Evolutionary conservation across 345 rosid species (phyloP).

Genomic region (Aegle marmelos): DNA sequence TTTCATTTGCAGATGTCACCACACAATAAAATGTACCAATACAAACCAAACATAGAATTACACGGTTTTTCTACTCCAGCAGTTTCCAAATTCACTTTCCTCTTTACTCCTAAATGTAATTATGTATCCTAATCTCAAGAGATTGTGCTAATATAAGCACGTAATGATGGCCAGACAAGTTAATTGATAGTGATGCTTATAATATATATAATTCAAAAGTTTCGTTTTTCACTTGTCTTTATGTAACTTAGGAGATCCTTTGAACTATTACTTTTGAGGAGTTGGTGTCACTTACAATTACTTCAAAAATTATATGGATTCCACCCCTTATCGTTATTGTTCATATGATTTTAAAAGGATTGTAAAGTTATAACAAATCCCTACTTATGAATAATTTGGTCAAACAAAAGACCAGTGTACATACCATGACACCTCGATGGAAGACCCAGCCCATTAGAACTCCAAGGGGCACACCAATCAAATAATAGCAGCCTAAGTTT

Average conservation of each 20-base stretch:
- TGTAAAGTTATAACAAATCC: no score
- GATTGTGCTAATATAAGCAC: neutral
- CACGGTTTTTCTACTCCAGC: neutral
- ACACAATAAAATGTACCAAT: neutral
- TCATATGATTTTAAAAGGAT: no score
- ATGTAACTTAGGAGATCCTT: no score
- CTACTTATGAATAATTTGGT: no score
- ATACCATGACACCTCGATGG: conserved; percentile 72
- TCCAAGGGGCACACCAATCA: conserved; percentile 77
- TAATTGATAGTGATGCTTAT: neutral
- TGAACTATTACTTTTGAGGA: no score
- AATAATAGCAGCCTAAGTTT: conserved; percentile 82
- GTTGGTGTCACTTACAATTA: no score
- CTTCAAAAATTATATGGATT: no score
- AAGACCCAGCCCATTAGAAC: conserved; percentile 86
- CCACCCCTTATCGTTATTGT: no score
- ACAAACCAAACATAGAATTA: neutral
- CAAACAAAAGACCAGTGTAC: neutral
- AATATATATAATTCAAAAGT: no score
- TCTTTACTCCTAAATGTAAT: neutral
- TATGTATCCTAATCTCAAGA: neutral
- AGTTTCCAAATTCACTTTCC: neutral
- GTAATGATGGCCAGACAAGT: neutral
- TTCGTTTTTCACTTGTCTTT: neutral
- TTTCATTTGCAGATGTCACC: neutral